phyloP scores from a whole-genome alignment of 108 stramenopile species.

The Pelagomonas calceolata region DNA sequence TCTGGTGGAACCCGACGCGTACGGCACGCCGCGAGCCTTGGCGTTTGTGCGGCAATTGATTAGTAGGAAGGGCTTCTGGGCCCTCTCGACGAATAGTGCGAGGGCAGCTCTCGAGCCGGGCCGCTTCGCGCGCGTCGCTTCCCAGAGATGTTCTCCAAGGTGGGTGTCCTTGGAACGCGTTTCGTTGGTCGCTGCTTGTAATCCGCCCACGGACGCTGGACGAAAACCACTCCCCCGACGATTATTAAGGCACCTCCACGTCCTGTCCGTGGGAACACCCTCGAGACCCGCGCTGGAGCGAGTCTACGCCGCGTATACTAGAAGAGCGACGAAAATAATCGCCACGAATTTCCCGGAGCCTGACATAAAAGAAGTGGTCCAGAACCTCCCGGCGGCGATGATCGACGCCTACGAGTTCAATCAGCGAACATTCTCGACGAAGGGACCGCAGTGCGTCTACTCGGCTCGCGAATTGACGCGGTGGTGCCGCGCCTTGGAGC shows the following conservation, averaged over 20 bases:
- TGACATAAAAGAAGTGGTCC: conserved; percentile 73
- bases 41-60: conserved; percentile 92
- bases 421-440: conserved; percentile 67
- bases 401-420: conserved; percentile 84
- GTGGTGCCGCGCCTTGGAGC: conserved; percentile 84
- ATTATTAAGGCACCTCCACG: conserved; percentile 87
- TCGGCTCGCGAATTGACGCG: conserved; percentile 92
- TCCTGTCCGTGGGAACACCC: conserved; percentile 95
- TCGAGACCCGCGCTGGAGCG: conserved; percentile 73
- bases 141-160: not conserved
- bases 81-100: not conserved
- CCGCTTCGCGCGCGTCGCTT: not conserved
- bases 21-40: conserved; percentile 91
- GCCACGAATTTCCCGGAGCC: conserved; percentile 22
- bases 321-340: conserved; percentile 86
- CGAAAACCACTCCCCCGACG: conserved; percentile 75
- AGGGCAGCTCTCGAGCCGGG: conserved; percentile 6
- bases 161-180: not conserved
- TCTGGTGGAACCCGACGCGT: conserved; percentile 83
- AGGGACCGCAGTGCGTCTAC: conserved; percentile 95
- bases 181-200: conserved; percentile 67
- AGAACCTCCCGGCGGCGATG: conserved; percentile 59
- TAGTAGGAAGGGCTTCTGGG: conserved; percentile 96
- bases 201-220: conserved; percentile 96
- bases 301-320: conserved; percentile 89